A percentile compares a stretch with the other conserved stretches of the same genome.
These are phyloP conservation scores for Pichia sp. DNA, from an alignment of 1,139 yeast species.

Conservation along the genomic window DNA sequence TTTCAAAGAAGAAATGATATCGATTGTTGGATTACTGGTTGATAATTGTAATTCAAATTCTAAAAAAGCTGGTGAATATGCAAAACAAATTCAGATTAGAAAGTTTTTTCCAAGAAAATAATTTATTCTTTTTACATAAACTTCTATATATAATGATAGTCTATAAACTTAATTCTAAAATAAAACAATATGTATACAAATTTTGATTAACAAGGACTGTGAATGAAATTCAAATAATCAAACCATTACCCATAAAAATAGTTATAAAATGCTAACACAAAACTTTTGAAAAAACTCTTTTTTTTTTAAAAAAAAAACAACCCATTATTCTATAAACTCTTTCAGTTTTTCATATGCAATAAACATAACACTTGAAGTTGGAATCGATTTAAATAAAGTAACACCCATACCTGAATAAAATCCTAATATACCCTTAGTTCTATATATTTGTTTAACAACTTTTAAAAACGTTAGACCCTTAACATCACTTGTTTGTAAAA, in stretches of 20 bases:
- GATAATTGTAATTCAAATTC: not conserved
- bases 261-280: too few relatives aligned
- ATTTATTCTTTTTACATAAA: slow-evolving; percentile 15
- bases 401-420: slow-evolving; percentile 84
- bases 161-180: too few relatives aligned
- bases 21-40: slow-evolving; percentile 31
- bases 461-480: slow-evolving; percentile 22
- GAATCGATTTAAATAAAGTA: slow-evolving; percentile 75
- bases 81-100: not conserved
- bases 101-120: slow-evolving; percentile 34
- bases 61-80: not conserved
- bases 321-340: slow-evolving; percentile 13
- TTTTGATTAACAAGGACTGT: too few relatives aligned
- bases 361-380: slow-evolving; percentile 86
- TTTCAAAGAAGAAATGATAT: slow-evolving; percentile 78
- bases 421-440: slow-evolving; percentile 53
- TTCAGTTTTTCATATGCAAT: slow-evolving; percentile 69
- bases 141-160: not conserved
- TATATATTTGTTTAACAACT: slow-evolving; percentile 36
- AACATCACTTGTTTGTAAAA: slow-evolving; percentile 59
- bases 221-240: too few relatives aligned
- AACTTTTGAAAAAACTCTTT: too few relatives aligned
- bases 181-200: too few relatives aligned
- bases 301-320: too few relatives aligned
- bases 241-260: too few relatives aligned